Conservation (phyloP, 2,329 filamentous ascomycete species). For the Colletotrichum sublineola region DNA sequence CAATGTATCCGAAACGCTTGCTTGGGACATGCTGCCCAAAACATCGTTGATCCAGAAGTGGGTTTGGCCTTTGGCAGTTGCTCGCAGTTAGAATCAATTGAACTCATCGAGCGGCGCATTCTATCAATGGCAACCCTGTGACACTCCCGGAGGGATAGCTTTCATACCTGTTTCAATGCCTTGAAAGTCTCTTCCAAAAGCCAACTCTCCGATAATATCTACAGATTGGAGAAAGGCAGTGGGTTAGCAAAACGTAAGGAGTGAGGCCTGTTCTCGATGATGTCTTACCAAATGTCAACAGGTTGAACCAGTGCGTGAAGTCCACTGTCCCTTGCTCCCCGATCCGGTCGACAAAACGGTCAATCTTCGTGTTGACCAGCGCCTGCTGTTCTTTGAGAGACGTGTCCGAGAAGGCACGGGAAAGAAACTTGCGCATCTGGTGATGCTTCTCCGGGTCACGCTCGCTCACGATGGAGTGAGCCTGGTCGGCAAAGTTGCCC, state of each 20-base stretch:
- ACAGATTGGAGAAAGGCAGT: neutral
- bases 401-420: slow-evolving; percentile 46
- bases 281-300: slow-evolving; percentile 43
- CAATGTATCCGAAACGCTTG: slow-evolving; percentile 4
- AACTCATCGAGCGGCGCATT: neutral
- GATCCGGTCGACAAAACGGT: slow-evolving; percentile 2
- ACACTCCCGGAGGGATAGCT: neutral
- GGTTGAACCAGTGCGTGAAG: slow-evolving; percentile 43
- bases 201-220: slow-evolving; percentile 44
- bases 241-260: neutral
- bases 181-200: slow-evolving; percentile 46
- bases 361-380: neutral
- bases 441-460: slow-evolving; percentile 42
- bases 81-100: neutral
- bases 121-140: neutral
- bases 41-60: slow-evolving; percentile 5
- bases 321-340: slow-evolving; percentile 7
- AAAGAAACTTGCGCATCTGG: slow-evolving; percentile 45
- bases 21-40: slow-evolving; percentile 4
- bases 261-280: neutral
- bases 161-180: slow-evolving; percentile 35
- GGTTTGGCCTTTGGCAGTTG: neutral
- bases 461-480: slow-evolving; percentile 46
- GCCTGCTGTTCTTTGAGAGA: slow-evolving; percentile 10
- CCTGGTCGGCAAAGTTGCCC: slow-evolving; percentile 43